Percentiles rank a stretch among this genome's conserved stretches.
Evolutionary conservation across 2,329 filamentous ascomycete genomes (phyloP).

Genomic region (Fusarium cicatricum): DNA sequence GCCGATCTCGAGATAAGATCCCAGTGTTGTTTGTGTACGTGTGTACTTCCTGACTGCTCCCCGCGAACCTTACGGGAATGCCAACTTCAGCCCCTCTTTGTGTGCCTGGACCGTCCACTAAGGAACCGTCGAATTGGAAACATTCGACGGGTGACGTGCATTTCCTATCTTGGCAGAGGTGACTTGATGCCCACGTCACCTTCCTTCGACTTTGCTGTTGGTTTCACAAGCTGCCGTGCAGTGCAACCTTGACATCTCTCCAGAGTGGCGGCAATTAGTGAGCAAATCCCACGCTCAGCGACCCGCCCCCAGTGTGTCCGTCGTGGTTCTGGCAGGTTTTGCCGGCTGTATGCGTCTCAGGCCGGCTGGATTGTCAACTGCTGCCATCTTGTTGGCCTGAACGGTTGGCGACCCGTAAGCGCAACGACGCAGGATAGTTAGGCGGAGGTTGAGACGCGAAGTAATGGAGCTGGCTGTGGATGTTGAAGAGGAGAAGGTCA

Average conservation of each 20-base stretch:
- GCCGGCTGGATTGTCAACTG: slow-evolving; percentile 14
- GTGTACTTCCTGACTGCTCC: background rate
- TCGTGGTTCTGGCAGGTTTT: background rate
- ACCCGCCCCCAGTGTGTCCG: background rate
- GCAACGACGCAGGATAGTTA: background rate
- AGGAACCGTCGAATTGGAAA: slow-evolving; percentile 13
- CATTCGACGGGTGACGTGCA: slow-evolving; percentile 29
- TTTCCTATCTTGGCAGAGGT: slow-evolving; percentile 28
- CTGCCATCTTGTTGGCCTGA: background rate
- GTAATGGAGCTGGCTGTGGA: no score
- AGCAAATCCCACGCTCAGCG: slow-evolving; percentile 3
- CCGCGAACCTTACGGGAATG: slow-evolving; percentile 20
- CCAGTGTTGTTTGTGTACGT: background rate
- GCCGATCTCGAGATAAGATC: slow-evolving; percentile 26
- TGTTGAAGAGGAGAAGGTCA: no score
- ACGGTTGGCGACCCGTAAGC: slow-evolving; percentile 3
- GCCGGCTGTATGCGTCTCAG: slow-evolving; percentile 22
- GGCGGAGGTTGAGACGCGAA: no score
- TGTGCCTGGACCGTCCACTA: slow-evolving; percentile 20
- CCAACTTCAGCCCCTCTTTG: slow-evolving; percentile 10
- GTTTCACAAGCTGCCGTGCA: slow-evolving; percentile 16
- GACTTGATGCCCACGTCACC: slow-evolving; percentile 41
- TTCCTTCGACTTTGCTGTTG: background rate
- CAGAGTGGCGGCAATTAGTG: slow-evolving; percentile 10
- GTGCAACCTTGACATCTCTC: slow-evolving; percentile 16